Base-by-base conservation (phyloP, 1,284 basidiomycete species). In the Agroathelia rolfsii region DNA sequence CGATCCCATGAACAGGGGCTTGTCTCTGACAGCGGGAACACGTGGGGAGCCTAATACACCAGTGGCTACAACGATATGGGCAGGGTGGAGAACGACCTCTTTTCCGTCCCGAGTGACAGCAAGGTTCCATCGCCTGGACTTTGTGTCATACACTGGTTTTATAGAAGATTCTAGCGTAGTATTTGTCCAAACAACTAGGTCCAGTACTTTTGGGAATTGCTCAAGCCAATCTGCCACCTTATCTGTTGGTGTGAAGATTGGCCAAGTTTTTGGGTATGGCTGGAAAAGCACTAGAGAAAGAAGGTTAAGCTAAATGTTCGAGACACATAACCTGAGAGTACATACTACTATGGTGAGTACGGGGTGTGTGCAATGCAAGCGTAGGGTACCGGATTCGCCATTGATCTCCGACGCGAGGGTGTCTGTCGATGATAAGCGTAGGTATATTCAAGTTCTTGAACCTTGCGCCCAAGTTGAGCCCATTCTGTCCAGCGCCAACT, bases 401-500 rank as follows among this genome's bases (percentile, higher is more conserved):
- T 39, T 60, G 61, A 45, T 74, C 70, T 6, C 74, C 73, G 4
- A 76, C 51, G 3, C 64, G 51, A 18, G 52, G 41, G 27, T 61
- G 53, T 19, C 48, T 51, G 41, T 77, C 73, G 19, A 76, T 51
- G 4, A 74, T 49, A 9, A 76, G 48, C 1, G 63, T 47, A 2
- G 57, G 52, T 5, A 76, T 59, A 12, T 63, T 56, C 52, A 74
- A 63, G 34, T 67, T 59, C 27, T 61, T 61, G 37, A 75, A 65
- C 10, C 69, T 57, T n/a, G 72, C 69, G 10, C 67, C 70, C 6
- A 66, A 42, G 15, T 60, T 61, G 9, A 76, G 51, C 1, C 71
- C 73, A 9, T 59, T 65, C 44, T 76, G 73, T 2, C 71, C 71
- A 4, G 53, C 71, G 4, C 73, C 73, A 24, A 77, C 62, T 63